Evolutionary conservation across 1,284 basidiomycete species (phyloP).

Genomic region (Phylloboletellus chloephorus): DNA sequence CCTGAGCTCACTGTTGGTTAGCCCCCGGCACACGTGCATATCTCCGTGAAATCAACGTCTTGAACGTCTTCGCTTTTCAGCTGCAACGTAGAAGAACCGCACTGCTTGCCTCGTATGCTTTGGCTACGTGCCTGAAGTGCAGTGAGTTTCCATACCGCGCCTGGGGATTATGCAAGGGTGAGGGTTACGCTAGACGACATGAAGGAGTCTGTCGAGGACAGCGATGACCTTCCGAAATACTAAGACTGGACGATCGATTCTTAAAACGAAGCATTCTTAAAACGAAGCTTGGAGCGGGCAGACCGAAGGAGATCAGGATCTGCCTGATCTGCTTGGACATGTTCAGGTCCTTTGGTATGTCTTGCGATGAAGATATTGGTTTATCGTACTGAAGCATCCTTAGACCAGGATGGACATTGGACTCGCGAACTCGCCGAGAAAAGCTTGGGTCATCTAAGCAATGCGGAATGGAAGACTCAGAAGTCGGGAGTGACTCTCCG

Average conservation of each 20-base stretch:
- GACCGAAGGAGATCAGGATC: conserved; percentile 8
- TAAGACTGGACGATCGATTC: conserved; percentile 9
- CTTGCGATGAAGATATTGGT: background rate
- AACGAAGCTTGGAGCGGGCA: conserved; percentile 5
- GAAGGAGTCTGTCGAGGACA: background rate
- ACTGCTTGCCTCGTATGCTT: conserved; percentile 12
- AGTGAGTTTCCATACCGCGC: background rate
- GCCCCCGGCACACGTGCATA: background rate
- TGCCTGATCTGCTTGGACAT: conserved; percentile 13
- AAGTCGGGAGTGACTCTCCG: conserved; percentile 12
- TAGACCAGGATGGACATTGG: background rate
- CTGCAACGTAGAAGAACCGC: background rate
- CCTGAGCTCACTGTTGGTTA: background rate
- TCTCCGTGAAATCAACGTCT: background rate
- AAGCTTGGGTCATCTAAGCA: background rate
- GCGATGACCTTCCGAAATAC: conserved; percentile 4
- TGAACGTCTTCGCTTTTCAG: conserved; percentile 2
- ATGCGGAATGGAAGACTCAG: conserved; percentile 7
- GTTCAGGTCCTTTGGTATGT: conserved; percentile 6
- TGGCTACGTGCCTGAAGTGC: conserved; percentile 6
- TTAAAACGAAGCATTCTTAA: conserved; percentile 7
- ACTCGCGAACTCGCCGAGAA: background rate
- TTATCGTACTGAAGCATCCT: too few species aligned
- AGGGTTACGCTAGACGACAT: background rate
- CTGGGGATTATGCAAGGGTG: background rate